Evolutionary conservation across 2,329 filamentous ascomycete genomes (phyloP).

Genomic region (Plenodomus tracheiphilus): DNA sequence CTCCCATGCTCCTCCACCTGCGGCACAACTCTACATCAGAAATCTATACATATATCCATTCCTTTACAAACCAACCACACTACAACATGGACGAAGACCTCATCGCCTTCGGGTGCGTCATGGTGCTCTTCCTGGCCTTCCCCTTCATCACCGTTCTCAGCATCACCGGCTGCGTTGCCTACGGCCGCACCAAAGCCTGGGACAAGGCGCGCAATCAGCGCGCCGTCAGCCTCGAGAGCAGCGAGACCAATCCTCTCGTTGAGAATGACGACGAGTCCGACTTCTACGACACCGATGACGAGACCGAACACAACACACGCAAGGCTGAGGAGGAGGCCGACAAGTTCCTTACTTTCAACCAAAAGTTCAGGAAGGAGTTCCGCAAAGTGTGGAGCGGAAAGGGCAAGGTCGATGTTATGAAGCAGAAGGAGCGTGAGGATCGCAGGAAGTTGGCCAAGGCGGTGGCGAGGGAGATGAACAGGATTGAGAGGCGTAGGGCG

Average conservation of each 20-base stretch:
- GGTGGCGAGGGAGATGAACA: conserved; percentile 33
- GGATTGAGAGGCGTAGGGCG: conserved; percentile 28
- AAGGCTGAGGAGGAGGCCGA: conserved; percentile 36
- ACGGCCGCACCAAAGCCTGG: conserved; percentile 38
- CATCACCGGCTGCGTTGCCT: conserved; percentile 30
- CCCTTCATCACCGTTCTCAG: conserved; percentile 26
- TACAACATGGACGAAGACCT: conserved; percentile 35
- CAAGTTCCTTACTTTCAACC: conserved; percentile 29
- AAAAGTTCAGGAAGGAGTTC: conserved; percentile 38
- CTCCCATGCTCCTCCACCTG: not conserved
- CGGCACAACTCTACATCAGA: not conserved
- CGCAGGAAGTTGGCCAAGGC: conserved; percentile 37
- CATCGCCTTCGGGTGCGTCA: conserved; percentile 26
- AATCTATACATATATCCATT: not conserved
- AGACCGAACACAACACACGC: conserved; percentile 30
- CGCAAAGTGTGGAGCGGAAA: conserved; percentile 35
- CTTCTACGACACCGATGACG: conserved; percentile 37
- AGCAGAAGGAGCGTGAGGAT: conserved; percentile 37
- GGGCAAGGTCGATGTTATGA: conserved; percentile 26
- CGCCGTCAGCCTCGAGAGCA: conserved; percentile 25
- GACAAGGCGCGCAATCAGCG: conserved; percentile 32
- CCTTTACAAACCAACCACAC: not conserved
- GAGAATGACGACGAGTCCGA: conserved; percentile 24
- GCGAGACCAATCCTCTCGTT: conserved; percentile 21
- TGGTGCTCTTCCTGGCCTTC: conserved; percentile 29